Evolutionary conservation across 2,329 filamentous ascomycete species (phyloP).

Genomic region (Hortaea werneckii): DNA sequence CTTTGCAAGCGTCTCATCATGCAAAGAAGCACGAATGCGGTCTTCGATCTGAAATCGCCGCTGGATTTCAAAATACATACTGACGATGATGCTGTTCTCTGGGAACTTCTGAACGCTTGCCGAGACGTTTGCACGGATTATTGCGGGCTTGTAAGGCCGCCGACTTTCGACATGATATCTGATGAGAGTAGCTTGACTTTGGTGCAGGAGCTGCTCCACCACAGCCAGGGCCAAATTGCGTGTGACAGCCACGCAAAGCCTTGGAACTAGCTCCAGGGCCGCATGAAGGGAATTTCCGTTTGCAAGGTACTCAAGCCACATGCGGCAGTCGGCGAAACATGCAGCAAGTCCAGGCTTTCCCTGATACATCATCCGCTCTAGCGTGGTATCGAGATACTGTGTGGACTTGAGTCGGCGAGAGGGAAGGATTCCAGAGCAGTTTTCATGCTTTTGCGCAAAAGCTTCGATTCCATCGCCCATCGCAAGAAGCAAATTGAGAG

Average conservation of each 20-base stretch:
- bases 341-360: conserved; percentile 41
- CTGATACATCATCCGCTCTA: conserved; percentile 47
- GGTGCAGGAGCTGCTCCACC: conserved; percentile 52
- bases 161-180: conserved; percentile 52
- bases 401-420: conserved; percentile 40
- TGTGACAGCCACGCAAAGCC: conserved; percentile 34
- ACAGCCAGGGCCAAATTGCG: conserved; percentile 27
- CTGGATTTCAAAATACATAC: conserved; percentile 64
- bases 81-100: conserved; percentile 64
- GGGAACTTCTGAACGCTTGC: conserved; percentile 57
- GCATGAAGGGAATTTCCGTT: conserved; percentile 23
- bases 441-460: too few relatives aligned
- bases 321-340: conserved; percentile 50
- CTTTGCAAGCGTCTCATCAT: conserved; percentile 10
- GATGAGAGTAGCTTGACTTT: conserved; percentile 57
- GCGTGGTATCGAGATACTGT: conserved; percentile 43
- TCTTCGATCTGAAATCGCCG: conserved; percentile 69
- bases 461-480: conserved; percentile 9
- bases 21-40: conserved; percentile 58
- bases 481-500: conserved; percentile 26
- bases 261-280: conserved; percentile 25
- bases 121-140: conserved; percentile 52
- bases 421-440: neutral
- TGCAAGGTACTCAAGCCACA: conserved; percentile 58
- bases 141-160: conserved; percentile 56